phyloP scores from a whole-genome alignment of 208 protist genomes.

The Trypanosoma caninum region DNA sequence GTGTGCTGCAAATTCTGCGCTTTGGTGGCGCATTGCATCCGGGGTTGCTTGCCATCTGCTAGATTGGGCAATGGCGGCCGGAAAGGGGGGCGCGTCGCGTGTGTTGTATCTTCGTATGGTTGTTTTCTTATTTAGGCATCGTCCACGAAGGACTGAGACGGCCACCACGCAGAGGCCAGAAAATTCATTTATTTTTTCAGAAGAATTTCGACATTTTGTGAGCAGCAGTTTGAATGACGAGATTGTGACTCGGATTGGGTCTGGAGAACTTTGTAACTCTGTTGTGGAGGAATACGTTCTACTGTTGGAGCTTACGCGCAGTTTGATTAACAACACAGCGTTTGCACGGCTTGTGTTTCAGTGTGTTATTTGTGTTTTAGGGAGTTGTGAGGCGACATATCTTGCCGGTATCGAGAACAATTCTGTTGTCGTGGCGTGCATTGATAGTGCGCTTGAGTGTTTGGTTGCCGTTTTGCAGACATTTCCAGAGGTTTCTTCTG shows the following conservation, averaged over 20 bases:
- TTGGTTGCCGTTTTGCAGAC: constrained; percentile 40
- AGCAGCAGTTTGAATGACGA: not conserved
- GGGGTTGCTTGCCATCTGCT: constrained; percentile 24
- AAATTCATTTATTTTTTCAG: constrained; percentile 43
- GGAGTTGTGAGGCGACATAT: constrained; percentile 16
- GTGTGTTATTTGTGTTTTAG: constrained; percentile 30
- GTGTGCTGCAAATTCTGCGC: not conserved
- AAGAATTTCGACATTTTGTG: constrained; percentile 26
- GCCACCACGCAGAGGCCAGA: constrained; percentile 17
- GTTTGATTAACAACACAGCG: constrained; percentile 29
- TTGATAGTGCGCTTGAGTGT: constrained; percentile 45
- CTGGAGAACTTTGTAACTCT: not conserved
- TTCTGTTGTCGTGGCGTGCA: not conserved
- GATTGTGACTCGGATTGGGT: not conserved
- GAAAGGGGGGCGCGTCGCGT: not conserved
- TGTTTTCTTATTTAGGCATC: constrained; percentile 36
- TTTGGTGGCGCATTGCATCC: constrained; percentile 42
- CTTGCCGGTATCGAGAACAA: not conserved
- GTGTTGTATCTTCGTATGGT: constrained; percentile 17
- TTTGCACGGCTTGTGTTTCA: constrained; percentile 30
- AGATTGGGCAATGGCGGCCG: not conserved
- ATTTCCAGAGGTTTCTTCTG: constrained; percentile 33
- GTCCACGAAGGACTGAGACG: constrained; percentile 30
- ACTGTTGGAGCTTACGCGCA: constrained; percentile 28
- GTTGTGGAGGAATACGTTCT: constrained; percentile 5